Evolutionary conservation across 2,329 filamentous ascomycete genomes (phyloP).

Genomic region (Davidsoniella neocaledoniae): DNA sequence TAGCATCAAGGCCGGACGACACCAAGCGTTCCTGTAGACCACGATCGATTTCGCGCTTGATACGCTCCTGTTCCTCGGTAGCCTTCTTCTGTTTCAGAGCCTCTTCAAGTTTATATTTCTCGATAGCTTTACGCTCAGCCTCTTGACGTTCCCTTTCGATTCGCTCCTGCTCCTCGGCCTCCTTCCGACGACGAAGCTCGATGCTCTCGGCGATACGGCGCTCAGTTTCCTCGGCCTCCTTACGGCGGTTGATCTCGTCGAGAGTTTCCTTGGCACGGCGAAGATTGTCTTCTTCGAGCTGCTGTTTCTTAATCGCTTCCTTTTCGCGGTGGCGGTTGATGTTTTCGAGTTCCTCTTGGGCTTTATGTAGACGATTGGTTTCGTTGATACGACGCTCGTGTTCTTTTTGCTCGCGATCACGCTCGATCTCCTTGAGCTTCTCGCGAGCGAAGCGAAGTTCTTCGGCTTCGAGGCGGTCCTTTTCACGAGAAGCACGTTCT

Average conservation of each 20-base stretch:
- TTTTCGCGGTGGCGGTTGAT: conserved; percentile 29
- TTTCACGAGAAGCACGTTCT: conserved; percentile 1
- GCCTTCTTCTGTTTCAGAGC: conserved; percentile 30
- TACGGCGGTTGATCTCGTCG: conserved; percentile 27
- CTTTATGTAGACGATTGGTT: conserved; percentile 27
- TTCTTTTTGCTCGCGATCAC: conserved; percentile 17
- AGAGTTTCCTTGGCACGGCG: conserved; percentile 30
- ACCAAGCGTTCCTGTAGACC: conserved; percentile 41
- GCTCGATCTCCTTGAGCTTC: conserved; percentile 19
- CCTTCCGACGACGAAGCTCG: conserved; percentile 23
- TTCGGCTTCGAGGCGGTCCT: conserved; percentile 22
- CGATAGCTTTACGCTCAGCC: conserved; percentile 32
- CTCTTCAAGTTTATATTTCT: conserved; percentile 33
- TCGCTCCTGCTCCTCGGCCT: conserved; percentile 29
- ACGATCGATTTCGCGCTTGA: conserved; percentile 36
- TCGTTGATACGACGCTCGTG: conserved; percentile 26
- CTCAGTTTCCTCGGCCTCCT: conserved; percentile 32
- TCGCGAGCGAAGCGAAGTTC: conserved; percentile 25
- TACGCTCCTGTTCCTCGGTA: conserved; percentile 29
- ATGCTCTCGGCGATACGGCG: conserved; percentile 35
- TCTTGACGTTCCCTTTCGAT: conserved; percentile 27
- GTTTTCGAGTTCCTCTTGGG: conserved; percentile 31
- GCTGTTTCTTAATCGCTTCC: conserved; percentile 29
- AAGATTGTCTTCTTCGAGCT: conserved; percentile 22
- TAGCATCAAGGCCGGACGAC: conserved; percentile 41